A percentile compares a stretch with the other conserved stretches of the same genome.
Evolutionary conservation across 2,329 filamentous ascomycete genomes (phyloP).

Genomic region (Calonectria leucothoes): DNA sequence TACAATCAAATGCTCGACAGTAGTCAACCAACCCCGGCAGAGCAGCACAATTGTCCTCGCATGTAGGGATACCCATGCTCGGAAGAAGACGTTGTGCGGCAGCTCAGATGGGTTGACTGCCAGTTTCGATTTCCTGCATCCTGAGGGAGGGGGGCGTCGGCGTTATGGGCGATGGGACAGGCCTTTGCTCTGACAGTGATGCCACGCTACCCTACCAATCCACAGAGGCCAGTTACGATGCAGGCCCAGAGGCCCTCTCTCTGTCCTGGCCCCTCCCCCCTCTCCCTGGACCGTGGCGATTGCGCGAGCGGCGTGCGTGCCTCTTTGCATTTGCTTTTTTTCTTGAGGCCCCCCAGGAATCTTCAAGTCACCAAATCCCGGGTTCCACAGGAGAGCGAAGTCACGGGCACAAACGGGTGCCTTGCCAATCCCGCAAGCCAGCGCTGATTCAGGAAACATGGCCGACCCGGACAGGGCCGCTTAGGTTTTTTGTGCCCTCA

Average conservation of each 20-base stretch:
- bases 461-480: constrained; percentile 8
- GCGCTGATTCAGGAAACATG: constrained; percentile 20
- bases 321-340: not conserved
- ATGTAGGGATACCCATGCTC: constrained; percentile 35
- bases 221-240: constrained; percentile 4
- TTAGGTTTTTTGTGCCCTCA: not conserved
- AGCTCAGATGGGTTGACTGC: constrained; percentile 38
- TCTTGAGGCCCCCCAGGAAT: constrained; percentile 12
- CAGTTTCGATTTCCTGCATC: constrained; percentile 39
- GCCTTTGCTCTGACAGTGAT: not conserved
- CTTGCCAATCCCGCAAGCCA: constrained; percentile 20
- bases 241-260: not conserved
- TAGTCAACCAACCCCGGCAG: not conserved
- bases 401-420: constrained; percentile 10
- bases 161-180: not conserved
- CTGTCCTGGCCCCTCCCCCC: not conserved
- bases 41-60: constrained; percentile 27
- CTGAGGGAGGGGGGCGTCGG: not conserved
- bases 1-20: constrained; percentile 18
- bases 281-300: not conserved
- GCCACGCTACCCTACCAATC: constrained; percentile 17
- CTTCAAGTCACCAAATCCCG: constrained; percentile 5
- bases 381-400: constrained; percentile 20
- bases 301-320: not conserved
- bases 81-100: constrained; percentile 31